phyloP scores from a whole-genome alignment of 441 rosid species.

The Pelargonium australe region DNA sequence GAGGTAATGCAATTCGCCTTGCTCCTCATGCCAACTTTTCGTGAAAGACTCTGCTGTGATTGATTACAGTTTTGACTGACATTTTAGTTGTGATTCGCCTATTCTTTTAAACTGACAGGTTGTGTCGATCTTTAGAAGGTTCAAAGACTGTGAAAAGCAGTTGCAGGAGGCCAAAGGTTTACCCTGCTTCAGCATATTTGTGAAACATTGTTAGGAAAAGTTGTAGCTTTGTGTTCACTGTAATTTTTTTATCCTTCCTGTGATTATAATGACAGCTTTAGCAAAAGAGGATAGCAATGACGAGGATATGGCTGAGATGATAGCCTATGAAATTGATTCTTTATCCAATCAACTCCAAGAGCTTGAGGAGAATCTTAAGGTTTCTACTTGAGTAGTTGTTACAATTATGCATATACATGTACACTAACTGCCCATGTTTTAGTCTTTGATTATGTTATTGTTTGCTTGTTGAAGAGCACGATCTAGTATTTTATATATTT shows the following conservation, averaged over 20 bases:
- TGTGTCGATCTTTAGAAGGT: slow-evolving; percentile 58
- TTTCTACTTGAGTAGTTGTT: slow-evolving; percentile 20
- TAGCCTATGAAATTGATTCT: slow-evolving; percentile 60
- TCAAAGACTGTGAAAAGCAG: slow-evolving; percentile 75
- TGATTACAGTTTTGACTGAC: slow-evolving; percentile 8
- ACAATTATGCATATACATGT: neutral
- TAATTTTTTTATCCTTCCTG: slow-evolving; percentile 14
- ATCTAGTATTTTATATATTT: neutral
- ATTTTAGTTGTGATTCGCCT: neutral
- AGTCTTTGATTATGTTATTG: slow-evolving; percentile 2
- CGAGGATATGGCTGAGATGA: slow-evolving; percentile 93
- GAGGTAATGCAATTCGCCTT: slow-evolving; percentile 40
- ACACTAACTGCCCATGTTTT: slow-evolving; percentile 2
- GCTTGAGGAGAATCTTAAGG: slow-evolving; percentile 85
- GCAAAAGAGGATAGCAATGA: slow-evolving; percentile 68
- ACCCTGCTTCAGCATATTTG: slow-evolving; percentile 13
- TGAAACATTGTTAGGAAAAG: neutral
- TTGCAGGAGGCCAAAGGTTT: slow-evolving; percentile 71
- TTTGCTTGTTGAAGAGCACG: slow-evolving; percentile 5
- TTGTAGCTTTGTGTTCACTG: slow-evolving; percentile 3
- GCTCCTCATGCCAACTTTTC: slow-evolving; percentile 2
- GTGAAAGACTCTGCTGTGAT: neutral
- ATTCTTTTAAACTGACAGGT: slow-evolving; percentile 39
- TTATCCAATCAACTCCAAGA: slow-evolving; percentile 50
- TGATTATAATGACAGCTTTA: slow-evolving; percentile 39